These are phyloP conservation scores for Craspedostauros australis DNA, from an alignment of 108 stramenopile species.

Conservation along the genomic window DNA sequence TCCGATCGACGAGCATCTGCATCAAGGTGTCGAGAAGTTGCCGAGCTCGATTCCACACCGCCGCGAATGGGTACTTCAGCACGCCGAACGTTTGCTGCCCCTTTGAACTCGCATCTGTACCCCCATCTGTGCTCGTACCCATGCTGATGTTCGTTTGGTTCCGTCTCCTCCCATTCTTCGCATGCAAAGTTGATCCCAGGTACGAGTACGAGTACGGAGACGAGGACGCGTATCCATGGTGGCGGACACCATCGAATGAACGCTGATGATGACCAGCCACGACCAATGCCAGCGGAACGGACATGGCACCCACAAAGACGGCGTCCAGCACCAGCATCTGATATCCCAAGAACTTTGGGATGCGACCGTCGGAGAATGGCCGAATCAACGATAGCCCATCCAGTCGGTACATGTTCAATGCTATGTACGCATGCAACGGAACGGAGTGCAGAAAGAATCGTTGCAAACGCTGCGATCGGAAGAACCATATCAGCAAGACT, in stretches of 20 bases:
- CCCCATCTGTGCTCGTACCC: too few relatives aligned
- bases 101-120: too few relatives aligned
- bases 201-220: too few relatives aligned
- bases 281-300: conserved; percentile 6
- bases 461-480: not conserved
- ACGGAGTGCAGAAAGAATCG: conserved; percentile 3
- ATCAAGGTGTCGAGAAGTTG: too few relatives aligned
- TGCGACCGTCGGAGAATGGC: conserved; percentile 7
- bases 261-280: too few relatives aligned
- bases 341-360: conserved; percentile 19
- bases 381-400: conserved; percentile 17
- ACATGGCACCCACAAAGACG: conserved; percentile 5
- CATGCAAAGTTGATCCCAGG: too few relatives aligned
- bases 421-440: conserved; percentile 13
- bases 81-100: too few relatives aligned
- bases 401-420: conserved; percentile 14
- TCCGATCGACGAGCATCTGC: too few relatives aligned
- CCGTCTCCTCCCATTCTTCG: not conserved
- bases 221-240: too few relatives aligned
- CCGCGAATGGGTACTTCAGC: too few relatives aligned
- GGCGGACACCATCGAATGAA: too few relatives aligned
- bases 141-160: not conserved
- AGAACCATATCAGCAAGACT: conserved; percentile 7
- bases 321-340: conserved; percentile 19
- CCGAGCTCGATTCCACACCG: too few relatives aligned